Conservation (phyloP, 805 yeast genomes). For the Torulaspora indica region DNA sequence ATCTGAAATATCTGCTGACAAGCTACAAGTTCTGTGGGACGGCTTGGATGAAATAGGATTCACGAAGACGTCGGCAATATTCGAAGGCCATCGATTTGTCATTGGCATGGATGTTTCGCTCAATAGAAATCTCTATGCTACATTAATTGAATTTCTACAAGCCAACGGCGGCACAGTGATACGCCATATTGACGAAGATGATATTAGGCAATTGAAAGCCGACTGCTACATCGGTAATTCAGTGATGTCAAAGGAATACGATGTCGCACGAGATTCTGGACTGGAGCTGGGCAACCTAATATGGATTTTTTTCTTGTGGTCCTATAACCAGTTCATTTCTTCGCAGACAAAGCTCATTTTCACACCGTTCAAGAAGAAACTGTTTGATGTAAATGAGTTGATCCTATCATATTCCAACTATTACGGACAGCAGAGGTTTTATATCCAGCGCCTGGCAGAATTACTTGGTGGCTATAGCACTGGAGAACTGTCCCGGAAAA, state of each 20-base stretch:
- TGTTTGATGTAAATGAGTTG: conserved; percentile 51
- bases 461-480: conserved; percentile 77
- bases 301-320: conserved; percentile 72
- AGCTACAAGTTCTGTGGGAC: conserved; percentile 15
- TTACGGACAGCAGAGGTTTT: conserved; percentile 77
- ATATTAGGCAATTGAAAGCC: conserved; percentile 28
- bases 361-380: conserved; percentile 51
- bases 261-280: conserved; percentile 39
- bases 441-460: conserved; percentile 57
- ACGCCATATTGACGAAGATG: conserved; percentile 19
- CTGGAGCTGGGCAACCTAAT: conserved; percentile 57
- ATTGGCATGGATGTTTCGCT: conserved; percentile 53
- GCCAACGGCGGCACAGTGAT: conserved; percentile 52
- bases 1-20: conserved; percentile 12
- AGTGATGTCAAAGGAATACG: conserved; percentile 54
- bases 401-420: conserved; percentile 71
- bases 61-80: conserved; percentile 25
- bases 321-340: conserved; percentile 48
- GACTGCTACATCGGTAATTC: conserved; percentile 59
- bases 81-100: conserved; percentile 46
- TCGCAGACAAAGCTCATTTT: conserved; percentile 59
- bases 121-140: conserved; percentile 39
- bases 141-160: conserved; percentile 44
- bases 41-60: conserved; percentile 10
- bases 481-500: conserved; percentile 53